Conservation (phyloP, 2,329 filamentous ascomycete species). For the Sporothrix brasiliensis region DNA sequence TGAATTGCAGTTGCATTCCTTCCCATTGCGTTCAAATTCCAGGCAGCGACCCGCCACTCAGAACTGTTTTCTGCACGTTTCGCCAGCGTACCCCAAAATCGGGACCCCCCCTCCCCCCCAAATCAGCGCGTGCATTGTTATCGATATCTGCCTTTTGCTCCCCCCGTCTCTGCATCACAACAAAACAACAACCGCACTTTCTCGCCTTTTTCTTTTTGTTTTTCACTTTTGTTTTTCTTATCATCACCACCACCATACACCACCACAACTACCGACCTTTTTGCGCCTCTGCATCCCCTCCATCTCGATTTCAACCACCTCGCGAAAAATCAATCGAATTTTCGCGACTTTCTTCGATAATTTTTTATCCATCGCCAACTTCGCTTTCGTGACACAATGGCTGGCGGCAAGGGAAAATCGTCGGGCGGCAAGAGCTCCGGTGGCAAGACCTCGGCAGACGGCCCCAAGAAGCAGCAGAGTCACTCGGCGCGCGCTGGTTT, state of each 20-base stretch:
- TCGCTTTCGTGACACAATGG: conserved; percentile 50
- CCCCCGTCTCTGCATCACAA: conserved; percentile 27
- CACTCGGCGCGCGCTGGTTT: conserved; percentile 94
- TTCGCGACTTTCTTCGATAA: neutral
- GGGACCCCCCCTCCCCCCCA: conserved; percentile 1
- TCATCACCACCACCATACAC: conserved; percentile 11
- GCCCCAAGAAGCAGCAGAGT: conserved; percentile 85
- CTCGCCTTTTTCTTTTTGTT: neutral
- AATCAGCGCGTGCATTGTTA: conserved; percentile 21
- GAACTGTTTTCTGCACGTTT: neutral
- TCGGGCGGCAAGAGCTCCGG: conserved; percentile 85
- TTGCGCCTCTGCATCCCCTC: conserved; percentile 4
- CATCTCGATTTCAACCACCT: conserved; percentile 26
- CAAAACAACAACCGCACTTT: conserved; percentile 15
- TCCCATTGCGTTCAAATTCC: conserved; percentile 27
- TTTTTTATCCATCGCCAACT: conserved; percentile 30
- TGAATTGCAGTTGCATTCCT: conserved; percentile 16
- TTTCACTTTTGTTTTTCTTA: neutral
- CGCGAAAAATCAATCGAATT: conserved; percentile 3
- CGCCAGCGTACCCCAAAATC: conserved; percentile 15
- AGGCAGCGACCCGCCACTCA: conserved; percentile 28
- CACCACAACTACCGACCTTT: neutral
- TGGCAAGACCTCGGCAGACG: conserved; percentile 70
- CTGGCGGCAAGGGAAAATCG: conserved; percentile 93
- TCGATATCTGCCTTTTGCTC: conserved; percentile 19